phyloP scores from a whole-genome alignment of 306 rosid genomes.

The Myrica gale region DNA sequence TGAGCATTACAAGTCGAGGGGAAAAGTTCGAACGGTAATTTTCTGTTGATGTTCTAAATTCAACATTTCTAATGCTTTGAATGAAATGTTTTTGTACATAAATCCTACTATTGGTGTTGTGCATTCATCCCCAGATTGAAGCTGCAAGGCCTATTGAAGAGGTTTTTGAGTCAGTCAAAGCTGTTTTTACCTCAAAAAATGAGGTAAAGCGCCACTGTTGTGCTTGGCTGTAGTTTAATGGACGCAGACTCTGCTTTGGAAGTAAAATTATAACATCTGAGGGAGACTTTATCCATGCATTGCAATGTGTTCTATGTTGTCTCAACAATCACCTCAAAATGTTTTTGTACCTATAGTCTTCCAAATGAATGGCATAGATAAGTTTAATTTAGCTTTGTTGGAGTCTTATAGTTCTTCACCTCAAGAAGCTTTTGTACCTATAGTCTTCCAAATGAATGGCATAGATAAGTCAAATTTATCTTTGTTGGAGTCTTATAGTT shows the following conservation, averaged over 20 bases:
- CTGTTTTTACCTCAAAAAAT: slow-evolving; percentile 63
- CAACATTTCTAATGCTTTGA: slow-evolving; percentile 8
- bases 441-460: slow-evolving; percentile 6
- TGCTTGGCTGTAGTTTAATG: slow-evolving; percentile 39
- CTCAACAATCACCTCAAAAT: slow-evolving; percentile 18
- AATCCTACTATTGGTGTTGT: slow-evolving; percentile 17
- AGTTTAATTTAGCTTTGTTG: slow-evolving; percentile 9
- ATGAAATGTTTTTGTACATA: slow-evolving; percentile 16
- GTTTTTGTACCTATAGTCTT: slow-evolving; percentile 29
- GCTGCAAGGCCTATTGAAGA: slow-evolving; percentile 80
- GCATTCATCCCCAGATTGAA: slow-evolving; percentile 54
- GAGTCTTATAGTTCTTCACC: neutral
- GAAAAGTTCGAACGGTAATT: slow-evolving; percentile 81
- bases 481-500: slow-evolving; percentile 5
- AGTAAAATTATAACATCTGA: slow-evolving; percentile 27
- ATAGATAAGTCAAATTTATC: slow-evolving; percentile 9
- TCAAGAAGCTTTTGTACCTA: slow-evolving; percentile 30
- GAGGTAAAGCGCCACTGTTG: slow-evolving; percentile 62
- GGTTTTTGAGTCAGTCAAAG: slow-evolving; percentile 83
- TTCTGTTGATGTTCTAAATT: slow-evolving; percentile 4
- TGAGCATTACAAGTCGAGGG: slow-evolving; percentile 64
- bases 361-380: slow-evolving; percentile 3
- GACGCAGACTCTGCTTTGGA: slow-evolving; percentile 37
- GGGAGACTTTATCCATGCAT: slow-evolving; percentile 21
- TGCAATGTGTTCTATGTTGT: slow-evolving; percentile 22